A percentile compares a stretch with the other conserved stretches of the same genome.
Evolutionary conservation across 2,329 filamentous ascomycete species (phyloP).

Genomic region (Pseudogymnoascus sp.): DNA sequence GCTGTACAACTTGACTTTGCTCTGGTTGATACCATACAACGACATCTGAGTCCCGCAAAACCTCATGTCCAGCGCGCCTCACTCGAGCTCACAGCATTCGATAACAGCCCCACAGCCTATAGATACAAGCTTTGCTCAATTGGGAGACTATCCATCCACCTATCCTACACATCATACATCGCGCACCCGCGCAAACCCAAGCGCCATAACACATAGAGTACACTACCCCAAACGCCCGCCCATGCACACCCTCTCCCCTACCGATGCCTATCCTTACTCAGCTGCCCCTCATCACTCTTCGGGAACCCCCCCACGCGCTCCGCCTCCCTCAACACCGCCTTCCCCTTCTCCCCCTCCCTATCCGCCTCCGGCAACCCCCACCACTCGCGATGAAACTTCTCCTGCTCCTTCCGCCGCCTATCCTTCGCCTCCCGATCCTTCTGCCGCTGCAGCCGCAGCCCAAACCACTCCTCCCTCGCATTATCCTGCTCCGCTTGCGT

Average conservation of each 20-base stretch:
- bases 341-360: slow-evolving; percentile 45
- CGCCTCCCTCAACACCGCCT: slow-evolving; percentile 44
- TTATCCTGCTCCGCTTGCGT: slow-evolving; percentile 79
- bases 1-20: neutral
- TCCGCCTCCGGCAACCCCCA: slow-evolving; percentile 55
- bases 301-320: slow-evolving; percentile 50
- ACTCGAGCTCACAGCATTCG: neutral
- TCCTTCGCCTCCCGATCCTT: slow-evolving; percentile 57
- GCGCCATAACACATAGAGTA: neutral
- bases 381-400: slow-evolving; percentile 59
- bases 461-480: slow-evolving; percentile 91
- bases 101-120: neutral
- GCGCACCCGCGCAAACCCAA: neutral
- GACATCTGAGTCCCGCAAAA: neutral
- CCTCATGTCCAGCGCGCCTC: neutral
- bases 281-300: slow-evolving; percentile 27
- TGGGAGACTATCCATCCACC: slow-evolving; percentile 2
- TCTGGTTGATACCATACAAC: neutral
- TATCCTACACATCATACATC: slow-evolving; percentile 1
- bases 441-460: slow-evolving; percentile 61
- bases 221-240: neutral
- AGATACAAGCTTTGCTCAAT: slow-evolving; percentile 4
- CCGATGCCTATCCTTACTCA: slow-evolving; percentile 29
- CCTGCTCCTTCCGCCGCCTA: slow-evolving; percentile 51
- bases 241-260: slow-evolving; percentile 9